Base-by-base conservation (phyloP, 306 rosid species). In the Fragaria iinumae region DNA sequence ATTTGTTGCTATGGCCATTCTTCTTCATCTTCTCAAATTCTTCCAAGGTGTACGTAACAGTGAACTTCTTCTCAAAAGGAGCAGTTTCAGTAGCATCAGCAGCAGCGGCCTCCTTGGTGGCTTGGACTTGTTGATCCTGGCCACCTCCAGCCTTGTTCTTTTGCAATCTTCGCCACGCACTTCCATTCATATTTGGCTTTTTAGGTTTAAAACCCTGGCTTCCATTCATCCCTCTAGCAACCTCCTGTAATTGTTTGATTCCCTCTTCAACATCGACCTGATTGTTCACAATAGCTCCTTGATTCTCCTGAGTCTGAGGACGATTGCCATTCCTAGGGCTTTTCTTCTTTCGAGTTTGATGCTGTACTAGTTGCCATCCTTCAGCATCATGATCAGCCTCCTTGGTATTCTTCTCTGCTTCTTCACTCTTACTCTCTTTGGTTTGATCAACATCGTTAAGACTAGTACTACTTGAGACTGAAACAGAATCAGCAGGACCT, bases 21-120 rank as follows among this genome's bases (percentile, higher is more conserved):
- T 52, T 72, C 50, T 36, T 72, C 49, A 43, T 55, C 66, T 5
- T 21, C 50, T 72, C 66, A 36, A 34, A 72, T 13, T 72, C 76
- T 53, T 53, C 4, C 36, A 72, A 21, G 8, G 66, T 72, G 36
- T 8, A 32, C 18, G 39, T 18, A 10, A 18, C 5, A 18, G 45
- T 5, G 20, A 9, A 2, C 49, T 32, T 52, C 1, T 72, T 34
- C 65, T 72, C 4, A 52, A 1, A 34, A 36, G 64, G 48, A 50
- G 12, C 11, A 49, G 17, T 18, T 4, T 18, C 62, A 48, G 45
- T 14, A 29, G 45, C 47, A 49, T 9, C 62, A 49, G 45, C 4
- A 29, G 45, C 62, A 49, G 47, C 62, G 32, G 29, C 62, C 11
- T 14, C 23, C n/a, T 49, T 29, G 5, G 20, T 52, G 29, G 27